Evolutionary conservation across 352 stramenopile species (phyloP).

Genomic region (Plasmopara viticola): DNA sequence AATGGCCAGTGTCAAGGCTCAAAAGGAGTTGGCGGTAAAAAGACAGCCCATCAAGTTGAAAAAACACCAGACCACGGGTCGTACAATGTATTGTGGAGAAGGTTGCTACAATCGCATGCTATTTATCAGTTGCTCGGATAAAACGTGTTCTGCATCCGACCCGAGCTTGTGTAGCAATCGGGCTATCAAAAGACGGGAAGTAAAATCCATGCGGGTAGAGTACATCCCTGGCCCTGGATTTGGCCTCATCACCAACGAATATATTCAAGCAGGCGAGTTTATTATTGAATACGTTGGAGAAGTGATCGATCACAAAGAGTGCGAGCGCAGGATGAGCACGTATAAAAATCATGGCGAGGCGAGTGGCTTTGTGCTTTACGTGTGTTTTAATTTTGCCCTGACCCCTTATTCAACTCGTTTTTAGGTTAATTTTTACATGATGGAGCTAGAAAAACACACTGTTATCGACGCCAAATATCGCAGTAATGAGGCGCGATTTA

Average conservation of each 20-base stretch:
- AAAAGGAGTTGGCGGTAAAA: slow-evolving; percentile 15
- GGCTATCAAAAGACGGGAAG: slow-evolving; percentile 55
- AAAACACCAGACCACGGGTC: slow-evolving; percentile 8
- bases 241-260: slow-evolving; percentile 78
- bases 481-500: slow-evolving; percentile 92
- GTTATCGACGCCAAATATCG: slow-evolving; percentile 83
- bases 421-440: slow-evolving; percentile 82
- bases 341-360: slow-evolving; percentile 55
- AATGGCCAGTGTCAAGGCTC: slow-evolving; percentile 38
- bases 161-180: slow-evolving; percentile 65
- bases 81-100: slow-evolving; percentile 47
- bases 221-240: slow-evolving; percentile 86
- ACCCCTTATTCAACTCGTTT: not conserved
- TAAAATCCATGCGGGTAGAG: slow-evolving; percentile 63
- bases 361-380: slow-evolving; percentile 1
- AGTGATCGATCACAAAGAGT: slow-evolving; percentile 88
- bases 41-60: slow-evolving; percentile 10
- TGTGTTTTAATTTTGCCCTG: too few species aligned
- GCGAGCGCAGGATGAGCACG: slow-evolving; percentile 50
- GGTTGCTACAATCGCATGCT: slow-evolving; percentile 80
- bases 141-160: slow-evolving; percentile 72
- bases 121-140: slow-evolving; percentile 72
- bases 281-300: slow-evolving; percentile 93
- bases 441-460: slow-evolving; percentile 81
- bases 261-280: slow-evolving; percentile 75